These are phyloP conservation scores for Tuber borchii DNA, from an alignment of 495 filamentous ascomycete species.

Conservation along the genomic window DNA sequence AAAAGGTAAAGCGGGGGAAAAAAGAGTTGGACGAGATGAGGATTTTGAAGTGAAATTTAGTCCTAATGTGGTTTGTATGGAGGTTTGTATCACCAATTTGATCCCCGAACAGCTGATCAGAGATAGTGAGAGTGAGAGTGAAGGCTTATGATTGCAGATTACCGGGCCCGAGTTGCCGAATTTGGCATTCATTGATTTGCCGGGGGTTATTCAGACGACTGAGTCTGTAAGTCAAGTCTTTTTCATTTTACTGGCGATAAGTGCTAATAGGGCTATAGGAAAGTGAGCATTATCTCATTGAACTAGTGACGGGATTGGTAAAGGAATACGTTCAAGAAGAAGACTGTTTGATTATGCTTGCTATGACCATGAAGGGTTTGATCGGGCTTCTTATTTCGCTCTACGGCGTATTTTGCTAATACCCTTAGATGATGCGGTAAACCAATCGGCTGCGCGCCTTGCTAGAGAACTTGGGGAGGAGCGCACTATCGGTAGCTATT, in stretches of 20 bases:
- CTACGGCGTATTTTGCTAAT: conserved; percentile 5
- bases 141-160: conserved; percentile 23
- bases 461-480: conserved; percentile 39
- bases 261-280: conserved; percentile 23
- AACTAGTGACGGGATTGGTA: conserved; percentile 35
- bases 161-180: conserved; percentile 42
- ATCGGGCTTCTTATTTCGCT: not conserved
- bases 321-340: conserved; percentile 38
- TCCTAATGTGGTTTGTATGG: conserved; percentile 43
- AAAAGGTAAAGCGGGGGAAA: not conserved
- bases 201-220: conserved; percentile 42
- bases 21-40: conserved; percentile 16
- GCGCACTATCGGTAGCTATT: conserved; percentile 39
- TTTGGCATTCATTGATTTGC: conserved; percentile 43
- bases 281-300: conserved; percentile 40
- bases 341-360: conserved; percentile 42
- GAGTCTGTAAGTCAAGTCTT: conserved; percentile 34
- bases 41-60: conserved; percentile 43
- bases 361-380: conserved; percentile 42
- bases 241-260: not conserved
- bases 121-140: not conserved
- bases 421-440: conserved; percentile 39
- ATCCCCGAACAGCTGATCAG: not conserved
- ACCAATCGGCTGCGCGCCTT: conserved; percentile 41
- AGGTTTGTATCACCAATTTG: conserved; percentile 21